Base-by-base conservation (phyloP, 306 rosid species). In the Luffa aegyptiaca region DNA sequence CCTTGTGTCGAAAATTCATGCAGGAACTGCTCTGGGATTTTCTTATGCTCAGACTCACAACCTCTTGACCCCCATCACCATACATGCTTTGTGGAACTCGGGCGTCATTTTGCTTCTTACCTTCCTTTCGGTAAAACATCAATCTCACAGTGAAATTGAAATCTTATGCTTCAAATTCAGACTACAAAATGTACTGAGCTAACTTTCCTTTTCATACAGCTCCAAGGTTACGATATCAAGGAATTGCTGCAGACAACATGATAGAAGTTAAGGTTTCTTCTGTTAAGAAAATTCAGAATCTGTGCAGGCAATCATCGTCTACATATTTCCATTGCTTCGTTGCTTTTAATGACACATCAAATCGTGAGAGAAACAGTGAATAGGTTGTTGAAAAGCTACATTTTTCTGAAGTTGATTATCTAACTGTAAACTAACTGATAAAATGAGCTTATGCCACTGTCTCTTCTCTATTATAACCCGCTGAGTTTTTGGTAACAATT, bases 31-130 rank as follows among this genome's bases (percentile, higher is more conserved):
- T 81, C 80, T 96, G 87, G 98, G 99, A 84, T 81, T 93, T 81
- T 93, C 99, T 6, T 96, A 93, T 63, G 96, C 99, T 87, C 99
- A 96, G 88, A 96, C 99, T 72, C 98, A 74, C 82, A 96, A 96
- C 84, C 98, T 96, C 81, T 85, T 93, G 51, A 96, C 98, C 66
- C 98, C 98, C n/a, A 93, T 96, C 85, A 91, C 97, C 46, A 90
- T 96, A 79, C 99, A 96, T 83, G 96, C 97, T 2, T 80, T 96
- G 74, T 96, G 99, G 98, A 96, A 96, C 83, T 93, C 98, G 0
- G 97, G 98, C 82, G 99, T 93, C 21, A 93, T 93, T 83, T 81
- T 96, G 85, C 85, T 96, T 80, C 94, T 96, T 45, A 93, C 99
- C 75, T 84, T 91, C 84, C 93, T 96, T 59, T 96, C 88, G 97